phyloP scores from a whole-genome alignment of 208 protist genomes.

The Zelonia costaricensis region DNA sequence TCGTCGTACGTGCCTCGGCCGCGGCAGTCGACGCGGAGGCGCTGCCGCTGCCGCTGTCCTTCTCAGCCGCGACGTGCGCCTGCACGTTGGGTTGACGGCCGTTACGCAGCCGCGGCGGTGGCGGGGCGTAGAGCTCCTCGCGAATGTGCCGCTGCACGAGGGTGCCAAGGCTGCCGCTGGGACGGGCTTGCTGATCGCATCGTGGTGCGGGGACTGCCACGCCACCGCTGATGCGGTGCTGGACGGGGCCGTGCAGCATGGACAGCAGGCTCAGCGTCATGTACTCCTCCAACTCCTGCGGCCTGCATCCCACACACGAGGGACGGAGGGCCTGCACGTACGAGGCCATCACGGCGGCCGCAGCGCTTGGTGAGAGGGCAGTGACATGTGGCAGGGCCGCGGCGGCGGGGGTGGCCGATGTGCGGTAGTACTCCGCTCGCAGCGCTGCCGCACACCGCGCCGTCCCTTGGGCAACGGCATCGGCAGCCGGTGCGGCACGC shows the following conservation, averaged over 20 bases:
- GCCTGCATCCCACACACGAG: slow-evolving; percentile 32
- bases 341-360: not conserved
- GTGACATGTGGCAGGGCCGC: not conserved
- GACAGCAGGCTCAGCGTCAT: slow-evolving; percentile 31
- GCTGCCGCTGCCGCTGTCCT: not conserved
- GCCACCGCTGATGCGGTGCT: not conserved
- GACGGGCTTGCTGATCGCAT: too few relatives aligned
- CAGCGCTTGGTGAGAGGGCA: not conserved
- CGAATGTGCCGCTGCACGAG: slow-evolving; percentile 22
- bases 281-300: slow-evolving; percentile 31
- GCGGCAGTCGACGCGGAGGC: not conserved
- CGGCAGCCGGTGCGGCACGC: not conserved
- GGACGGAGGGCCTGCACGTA: slow-evolving; percentile 27
- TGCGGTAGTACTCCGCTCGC: slow-evolving; percentile 32
- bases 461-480: not conserved
- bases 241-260: slow-evolving; percentile 3
- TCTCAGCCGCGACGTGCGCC: too few relatives aligned
- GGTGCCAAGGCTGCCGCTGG: too few relatives aligned
- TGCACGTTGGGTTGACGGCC: not conserved
- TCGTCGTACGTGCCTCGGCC: too few relatives aligned
- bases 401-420: not conserved
- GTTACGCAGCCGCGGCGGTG: slow-evolving; percentile 5
- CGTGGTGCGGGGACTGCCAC: not conserved
- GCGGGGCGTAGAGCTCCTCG: slow-evolving; percentile 33
- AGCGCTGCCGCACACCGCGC: slow-evolving; percentile 18